Evolutionary conservation across 352 stramenopile species (phyloP).

Genomic region (Heterotrichella gracilis): DNA sequence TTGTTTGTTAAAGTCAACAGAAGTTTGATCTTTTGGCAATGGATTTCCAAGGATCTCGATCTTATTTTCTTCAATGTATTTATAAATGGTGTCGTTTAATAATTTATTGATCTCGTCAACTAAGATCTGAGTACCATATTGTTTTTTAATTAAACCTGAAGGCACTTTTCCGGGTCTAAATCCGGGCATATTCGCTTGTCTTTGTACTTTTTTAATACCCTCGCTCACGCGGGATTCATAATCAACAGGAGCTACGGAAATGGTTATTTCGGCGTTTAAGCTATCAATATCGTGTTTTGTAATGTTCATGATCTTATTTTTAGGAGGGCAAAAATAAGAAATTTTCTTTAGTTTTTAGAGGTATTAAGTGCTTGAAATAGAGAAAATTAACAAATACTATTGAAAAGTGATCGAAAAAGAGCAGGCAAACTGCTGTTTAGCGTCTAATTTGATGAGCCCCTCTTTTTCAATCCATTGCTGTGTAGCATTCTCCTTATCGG

Average conservation of each 20-base stretch:
- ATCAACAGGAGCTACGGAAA: not conserved
- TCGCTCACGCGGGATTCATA: not conserved
- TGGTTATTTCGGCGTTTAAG: not conserved
- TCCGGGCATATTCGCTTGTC: not conserved
- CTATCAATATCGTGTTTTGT: not conserved
- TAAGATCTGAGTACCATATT: not conserved
- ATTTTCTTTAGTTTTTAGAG: not conserved
- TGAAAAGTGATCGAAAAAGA: not conserved
- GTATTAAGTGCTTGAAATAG: not conserved
- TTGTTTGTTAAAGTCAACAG: not conserved
- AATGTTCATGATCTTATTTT: conserved; percentile 1
- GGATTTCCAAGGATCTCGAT: not conserved
- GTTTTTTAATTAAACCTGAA: not conserved
- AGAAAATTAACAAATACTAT: not conserved
- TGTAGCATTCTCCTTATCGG: not conserved
- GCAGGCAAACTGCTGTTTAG: not conserved
- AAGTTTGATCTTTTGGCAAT: not conserved
- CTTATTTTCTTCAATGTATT: conserved; percentile 10
- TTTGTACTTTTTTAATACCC: not conserved
- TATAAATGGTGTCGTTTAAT: not conserved
- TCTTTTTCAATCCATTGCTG: not conserved
- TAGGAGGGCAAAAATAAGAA: conserved; percentile 1
- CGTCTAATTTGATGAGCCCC: not conserved
- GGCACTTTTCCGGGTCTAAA: not conserved
- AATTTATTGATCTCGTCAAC: conserved; percentile 7